phyloP scores from a whole-genome alignment of 2,329 filamentous ascomycete species.

The Exophiala mesophila region DNA sequence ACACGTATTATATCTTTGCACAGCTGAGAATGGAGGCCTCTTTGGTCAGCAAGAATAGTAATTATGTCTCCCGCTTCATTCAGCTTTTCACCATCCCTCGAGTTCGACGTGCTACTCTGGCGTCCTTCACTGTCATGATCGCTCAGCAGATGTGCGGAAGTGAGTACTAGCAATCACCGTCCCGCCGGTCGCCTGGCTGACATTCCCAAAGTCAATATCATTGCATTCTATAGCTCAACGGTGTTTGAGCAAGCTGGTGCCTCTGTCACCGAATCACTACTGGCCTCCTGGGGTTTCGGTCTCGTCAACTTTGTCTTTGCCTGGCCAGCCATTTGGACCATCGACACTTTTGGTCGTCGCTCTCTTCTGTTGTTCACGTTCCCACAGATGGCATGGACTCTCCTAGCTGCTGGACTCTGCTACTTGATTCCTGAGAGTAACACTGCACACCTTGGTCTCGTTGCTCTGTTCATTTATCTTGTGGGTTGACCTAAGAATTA shows the following conservation, averaged over 20 bases:
- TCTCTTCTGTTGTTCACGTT: conserved; percentile 61
- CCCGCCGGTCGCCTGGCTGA: conserved; percentile 6
- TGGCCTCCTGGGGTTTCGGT: conserved; percentile 26
- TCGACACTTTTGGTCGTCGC: conserved; percentile 63
- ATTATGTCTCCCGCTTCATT: conserved; percentile 44
- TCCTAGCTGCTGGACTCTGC: conserved; percentile 59
- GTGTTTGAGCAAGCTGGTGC: conserved; percentile 23
- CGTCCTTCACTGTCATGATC: conserved; percentile 30
- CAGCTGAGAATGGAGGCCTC: conserved; percentile 43
- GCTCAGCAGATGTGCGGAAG: conserved; percentile 34
- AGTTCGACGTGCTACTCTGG: conserved; percentile 29
- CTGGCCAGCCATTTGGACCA: conserved; percentile 44
- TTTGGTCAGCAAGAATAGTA: conserved; percentile 38
- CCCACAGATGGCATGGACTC: conserved; percentile 62
- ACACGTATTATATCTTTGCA: conserved; percentile 54
- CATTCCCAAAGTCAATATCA: conserved; percentile 51
- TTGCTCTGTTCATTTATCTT: conserved; percentile 60
- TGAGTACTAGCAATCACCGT: background rate
- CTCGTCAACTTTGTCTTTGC: conserved; percentile 27
- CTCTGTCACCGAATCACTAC: conserved; percentile 19
- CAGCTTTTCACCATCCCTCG: conserved; percentile 31
- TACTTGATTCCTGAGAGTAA: conserved; percentile 46
- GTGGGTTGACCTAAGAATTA: conserved; percentile 1
- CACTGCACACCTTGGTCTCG: conserved; percentile 47
- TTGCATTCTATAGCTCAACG: conserved; percentile 61